Evolutionary conservation across 2,329 filamentous ascomycete species (phyloP), one percentile per base, ranked within the genome.

Genomic region (Sarocladium oryzae): DNA sequence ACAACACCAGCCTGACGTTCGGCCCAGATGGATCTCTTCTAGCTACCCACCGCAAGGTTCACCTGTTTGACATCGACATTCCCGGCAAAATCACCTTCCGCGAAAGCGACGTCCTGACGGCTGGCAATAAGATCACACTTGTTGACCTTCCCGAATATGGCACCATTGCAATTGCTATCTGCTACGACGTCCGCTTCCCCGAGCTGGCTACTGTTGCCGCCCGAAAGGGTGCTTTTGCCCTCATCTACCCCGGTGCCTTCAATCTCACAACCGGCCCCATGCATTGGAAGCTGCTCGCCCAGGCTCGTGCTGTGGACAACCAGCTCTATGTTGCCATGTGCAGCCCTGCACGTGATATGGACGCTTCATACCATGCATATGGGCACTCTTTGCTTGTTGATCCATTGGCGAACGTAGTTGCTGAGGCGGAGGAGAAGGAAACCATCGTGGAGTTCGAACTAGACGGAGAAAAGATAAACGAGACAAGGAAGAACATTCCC

Each of bases 51-150:
- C 82, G 93, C 60, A 99, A 99, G 73, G 84, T 93, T 38, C 93
- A 99, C 69, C 78, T 99, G 38, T 99, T 99, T 69, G 93, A 97
- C 70, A 99, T 99, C 61, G 86, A 95, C 66, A 97, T 99, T 56
- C 93, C 93, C 1, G 92, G 90, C 55, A 91, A 91, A 72, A 96
- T 99, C 67, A 85, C 73, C 11, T 99, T 99, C 72, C 81, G 81
- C 56, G 93, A 99, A 71, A 90, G 85, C 50, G 91, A 96, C 56
- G 89, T 96, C 35, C 78, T 99, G 30, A 86, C 81, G 20, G 84
- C 92, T 0, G 93, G 93, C 0, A 86, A 92, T 71, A 85, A 88
- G 63, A 71, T 96, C 54, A 96, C 92, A 0, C 70, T 97, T 3
- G 76, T 97, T 23, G 87, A 96, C 57, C 74, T 96, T 26, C 89